Percentiles rank a stretch among this genome's conserved stretches.
These are phyloP conservation scores for Bothriochloa decipiens DNA, from an alignment of 176 grass and related monocot genomes.

Conservation along the genomic window DNA sequence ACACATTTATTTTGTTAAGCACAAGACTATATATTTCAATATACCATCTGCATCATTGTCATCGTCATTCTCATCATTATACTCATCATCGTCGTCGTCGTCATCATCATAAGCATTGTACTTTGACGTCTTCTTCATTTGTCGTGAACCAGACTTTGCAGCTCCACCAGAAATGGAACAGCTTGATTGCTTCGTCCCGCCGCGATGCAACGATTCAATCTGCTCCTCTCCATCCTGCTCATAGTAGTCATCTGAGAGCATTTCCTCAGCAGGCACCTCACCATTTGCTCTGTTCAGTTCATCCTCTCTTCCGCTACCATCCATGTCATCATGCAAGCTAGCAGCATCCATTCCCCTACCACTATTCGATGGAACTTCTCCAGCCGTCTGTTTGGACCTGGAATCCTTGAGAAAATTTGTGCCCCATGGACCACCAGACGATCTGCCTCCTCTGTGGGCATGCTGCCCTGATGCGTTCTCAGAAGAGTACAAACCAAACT, in stretches of 20 bases:
- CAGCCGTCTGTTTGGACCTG: slow-evolving; percentile 39
- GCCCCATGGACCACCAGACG: slow-evolving; percentile 70
- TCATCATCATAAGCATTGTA: slow-evolving; percentile 53
- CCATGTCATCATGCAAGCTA: slow-evolving; percentile 59
- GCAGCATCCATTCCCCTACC: slow-evolving; percentile 45
- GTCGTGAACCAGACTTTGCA: slow-evolving; percentile 52
- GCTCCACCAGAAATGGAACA: slow-evolving; percentile 59
- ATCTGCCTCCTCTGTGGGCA: slow-evolving; percentile 46
- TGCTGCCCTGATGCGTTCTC: slow-evolving; percentile 45
- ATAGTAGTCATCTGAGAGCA: slow-evolving; percentile 97
- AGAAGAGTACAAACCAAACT: slow-evolving; percentile 34
- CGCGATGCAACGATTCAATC: slow-evolving; percentile 65
- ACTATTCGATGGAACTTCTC: slow-evolving; percentile 42
- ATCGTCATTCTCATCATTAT: slow-evolving; percentile 63
- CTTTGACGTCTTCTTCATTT: slow-evolving; percentile 67
- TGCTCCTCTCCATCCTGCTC: slow-evolving; percentile 89
- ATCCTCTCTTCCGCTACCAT: slow-evolving; percentile 60
- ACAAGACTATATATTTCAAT: slow-evolving; percentile 34
- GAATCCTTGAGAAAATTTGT: slow-evolving; percentile 81
- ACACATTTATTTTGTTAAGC: slow-evolving; percentile 7
- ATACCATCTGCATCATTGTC: slow-evolving; percentile 85
- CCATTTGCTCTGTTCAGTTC: slow-evolving; percentile 53
- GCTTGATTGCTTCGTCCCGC: slow-evolving; percentile 54
- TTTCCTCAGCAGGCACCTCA: slow-evolving; percentile 79
- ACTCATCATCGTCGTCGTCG: slow-evolving; percentile 43